Base-by-base conservation (phyloP, 768 basidiomycete genomes). In the Tricholoma hemisulphureum region DNA sequence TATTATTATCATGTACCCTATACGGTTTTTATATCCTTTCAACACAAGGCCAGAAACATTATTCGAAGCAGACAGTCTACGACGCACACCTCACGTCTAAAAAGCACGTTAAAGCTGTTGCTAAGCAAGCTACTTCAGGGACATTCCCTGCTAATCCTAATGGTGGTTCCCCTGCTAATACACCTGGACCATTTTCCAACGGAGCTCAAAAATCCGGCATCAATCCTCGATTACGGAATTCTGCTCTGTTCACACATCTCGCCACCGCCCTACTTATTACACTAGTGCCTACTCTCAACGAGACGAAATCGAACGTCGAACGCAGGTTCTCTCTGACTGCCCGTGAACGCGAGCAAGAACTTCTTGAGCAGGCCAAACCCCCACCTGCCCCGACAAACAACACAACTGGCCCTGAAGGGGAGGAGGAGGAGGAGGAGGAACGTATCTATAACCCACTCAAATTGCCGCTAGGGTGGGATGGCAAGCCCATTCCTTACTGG, bases 401-500 rank as follows among this genome's bases (percentile, higher is more conserved):
- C 2, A 70, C 77, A 11, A 69, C 70, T 2, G 82, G 77, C 53
- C 83, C 75, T 2, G 75, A 75, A 14, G 85, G 76, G 34, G 88
- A 89, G 55, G 94, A 96, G 58, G 94, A 95, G 48, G 95, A 95
- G 62, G 95, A 93, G 63, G 95, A 98, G 66, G 96, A 95, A 66
- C 85, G 93, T 63, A 95, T 99, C 31, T 99, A 98, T 74, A 99
- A 99, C 64, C 97, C 97, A 46, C 83, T 98, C 51, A 98, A 98
- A 75, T 77, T 98, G 39, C 97, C 97, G 13, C 80, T 98, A 20
- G 94, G 94, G 4, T 98, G 95, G 95, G 97, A 99, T 67, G 95
- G 96, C 29, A 98, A 98, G 69, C 97, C 97, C 18, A 99, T 99
- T 66, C 97, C 97, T 31, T 98, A 96, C 69, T 98, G 95, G 95